These are phyloP conservation scores for Argentina anserina DNA, from an alignment of 306 rosid genomes.

Conservation along the genomic window DNA sequence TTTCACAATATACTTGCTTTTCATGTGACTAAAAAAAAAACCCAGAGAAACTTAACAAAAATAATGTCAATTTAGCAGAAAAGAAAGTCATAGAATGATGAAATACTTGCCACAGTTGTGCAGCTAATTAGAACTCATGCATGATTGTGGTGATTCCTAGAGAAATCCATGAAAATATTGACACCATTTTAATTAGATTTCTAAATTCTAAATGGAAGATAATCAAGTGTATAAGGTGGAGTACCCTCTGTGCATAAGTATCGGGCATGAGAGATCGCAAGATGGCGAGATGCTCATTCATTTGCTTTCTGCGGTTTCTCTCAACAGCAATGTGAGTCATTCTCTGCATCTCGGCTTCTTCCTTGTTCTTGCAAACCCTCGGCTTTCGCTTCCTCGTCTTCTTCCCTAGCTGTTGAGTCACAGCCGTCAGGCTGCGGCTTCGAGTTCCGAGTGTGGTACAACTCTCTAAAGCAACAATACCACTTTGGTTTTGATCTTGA, in stretches of 20 bases:
- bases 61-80: background rate
- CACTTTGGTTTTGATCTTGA: background rate
- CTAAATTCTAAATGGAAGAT: too few species aligned
- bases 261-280: constrained; percentile 91
- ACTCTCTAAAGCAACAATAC: background rate
- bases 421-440: constrained; percentile 17
- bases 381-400: constrained; percentile 76
- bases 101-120: background rate
- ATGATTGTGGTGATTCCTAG: background rate
- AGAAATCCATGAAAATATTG: background rate
- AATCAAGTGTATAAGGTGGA: constrained; percentile 9
- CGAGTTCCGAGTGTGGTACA: background rate
- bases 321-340: constrained; percentile 93
- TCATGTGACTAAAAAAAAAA: background rate
- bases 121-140: background rate
- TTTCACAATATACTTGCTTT: background rate
- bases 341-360: constrained; percentile 90
- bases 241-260: constrained; percentile 84
- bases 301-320: constrained; percentile 83
- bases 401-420: constrained; percentile 32
- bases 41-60: background rate
- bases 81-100: background rate
- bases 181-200: background rate
- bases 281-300: constrained; percentile 86
- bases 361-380: constrained; percentile 76